Evolutionary conservation across 139 green algal species (phyloP).

Genomic region (Closterium sp.): DNA sequence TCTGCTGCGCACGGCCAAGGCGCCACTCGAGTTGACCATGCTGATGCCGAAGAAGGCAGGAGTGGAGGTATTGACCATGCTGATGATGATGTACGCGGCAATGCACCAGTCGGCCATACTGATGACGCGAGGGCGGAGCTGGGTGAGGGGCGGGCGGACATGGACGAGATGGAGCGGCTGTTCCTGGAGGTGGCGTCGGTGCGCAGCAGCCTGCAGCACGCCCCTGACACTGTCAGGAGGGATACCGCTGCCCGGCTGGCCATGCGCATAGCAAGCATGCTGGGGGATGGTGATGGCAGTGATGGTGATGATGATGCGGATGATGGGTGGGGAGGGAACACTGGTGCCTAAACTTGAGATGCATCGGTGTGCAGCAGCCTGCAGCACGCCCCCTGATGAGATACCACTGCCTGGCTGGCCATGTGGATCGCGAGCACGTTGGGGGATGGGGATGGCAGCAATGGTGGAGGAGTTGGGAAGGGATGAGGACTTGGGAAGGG

Average conservation of each 20-base stretch:
- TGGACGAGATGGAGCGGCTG: background rate
- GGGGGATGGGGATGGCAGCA: background rate
- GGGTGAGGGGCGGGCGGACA: too few species aligned
- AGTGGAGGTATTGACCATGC: background rate
- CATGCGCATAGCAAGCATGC: background rate
- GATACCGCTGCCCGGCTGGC: background rate
- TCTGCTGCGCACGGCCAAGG: too few species aligned
- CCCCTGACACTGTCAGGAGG: background rate
- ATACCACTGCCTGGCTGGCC: background rate
- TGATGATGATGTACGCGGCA: background rate
- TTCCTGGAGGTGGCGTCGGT: background rate
- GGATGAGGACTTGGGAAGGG: too few species aligned
- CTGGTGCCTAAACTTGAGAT: too few species aligned
- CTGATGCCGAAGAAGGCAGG: too few species aligned
- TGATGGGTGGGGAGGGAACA: too few species aligned
- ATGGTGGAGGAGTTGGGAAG: too few species aligned
- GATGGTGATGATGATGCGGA: background rate
- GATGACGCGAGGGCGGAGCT: background rate
- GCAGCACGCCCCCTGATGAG: background rate
- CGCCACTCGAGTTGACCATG: too few species aligned
- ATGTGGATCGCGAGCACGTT: background rate
- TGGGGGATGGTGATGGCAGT: background rate
- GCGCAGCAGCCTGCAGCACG: background rate
- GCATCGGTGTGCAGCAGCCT: background rate
- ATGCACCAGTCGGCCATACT: background rate